Conservation (phyloP, 2,329 filamentous ascomycete species). For the Aspergillus viridinutans region DNA sequence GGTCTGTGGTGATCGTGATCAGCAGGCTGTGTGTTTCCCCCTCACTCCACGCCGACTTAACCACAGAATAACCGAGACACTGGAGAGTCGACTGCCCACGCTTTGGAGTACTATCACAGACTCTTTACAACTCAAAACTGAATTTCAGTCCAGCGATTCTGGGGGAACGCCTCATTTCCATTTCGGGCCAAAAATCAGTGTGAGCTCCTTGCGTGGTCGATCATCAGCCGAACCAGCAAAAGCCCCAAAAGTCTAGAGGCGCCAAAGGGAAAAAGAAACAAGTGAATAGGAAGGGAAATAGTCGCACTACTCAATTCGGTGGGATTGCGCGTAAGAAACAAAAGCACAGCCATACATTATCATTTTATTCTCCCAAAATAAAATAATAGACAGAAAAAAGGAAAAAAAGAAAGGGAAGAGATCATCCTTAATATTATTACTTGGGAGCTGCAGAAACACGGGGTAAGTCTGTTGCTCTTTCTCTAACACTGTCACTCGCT, state of each 20-base stretch:
- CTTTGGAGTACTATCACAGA: not conserved
- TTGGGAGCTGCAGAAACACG: slow-evolving; percentile 2
- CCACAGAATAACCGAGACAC: not conserved
- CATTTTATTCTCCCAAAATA: slow-evolving; percentile 2
- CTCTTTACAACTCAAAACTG: not conserved
- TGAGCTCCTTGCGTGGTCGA: slow-evolving; percentile 21
- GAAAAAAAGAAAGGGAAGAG: not conserved
- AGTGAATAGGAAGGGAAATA: not conserved
- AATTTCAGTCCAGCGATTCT: not conserved
- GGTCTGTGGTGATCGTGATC: slow-evolving; percentile 5
- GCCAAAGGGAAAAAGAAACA: not conserved
- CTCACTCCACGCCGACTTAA: not conserved
- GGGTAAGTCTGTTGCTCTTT: slow-evolving; percentile 4
- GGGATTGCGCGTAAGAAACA: slow-evolving; percentile 13
- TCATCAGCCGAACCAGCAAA: slow-evolving; percentile 18
- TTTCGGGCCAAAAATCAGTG: not conserved
- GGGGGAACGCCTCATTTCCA: not conserved
- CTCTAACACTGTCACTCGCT: not conserved
- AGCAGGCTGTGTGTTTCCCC: slow-evolving; percentile 3
- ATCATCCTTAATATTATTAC: slow-evolving; percentile 6
- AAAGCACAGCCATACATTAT: not conserved
- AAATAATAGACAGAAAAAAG: slow-evolving; percentile 2
- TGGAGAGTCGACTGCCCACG: not conserved
- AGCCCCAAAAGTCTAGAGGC: slow-evolving; percentile 3
- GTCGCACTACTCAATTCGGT: slow-evolving; percentile 3